Evolutionary conservation across 345 rosid genomes (phyloP).

Genomic region (Euclidium syriacum): DNA sequence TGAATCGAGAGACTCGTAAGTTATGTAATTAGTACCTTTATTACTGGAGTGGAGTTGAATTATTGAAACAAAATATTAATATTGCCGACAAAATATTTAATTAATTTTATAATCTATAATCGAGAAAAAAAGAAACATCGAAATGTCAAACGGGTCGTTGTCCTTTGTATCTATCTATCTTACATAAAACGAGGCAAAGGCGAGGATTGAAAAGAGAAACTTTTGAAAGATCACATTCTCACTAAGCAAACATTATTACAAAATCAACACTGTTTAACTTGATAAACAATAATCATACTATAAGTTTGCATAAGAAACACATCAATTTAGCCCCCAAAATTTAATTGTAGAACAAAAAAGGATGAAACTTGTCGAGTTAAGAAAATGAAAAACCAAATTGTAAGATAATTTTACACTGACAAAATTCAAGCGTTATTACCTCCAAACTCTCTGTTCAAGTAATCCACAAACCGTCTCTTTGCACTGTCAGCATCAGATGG

Average conservation of each 20-base stretch:
- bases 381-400: not conserved
- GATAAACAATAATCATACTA: not conserved
- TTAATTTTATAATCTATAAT: not conserved
- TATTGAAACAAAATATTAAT: not conserved
- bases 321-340: not conserved
- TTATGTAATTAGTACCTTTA: not conserved
- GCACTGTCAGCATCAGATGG: conserved; percentile 85
- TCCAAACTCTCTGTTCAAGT: conserved; percentile 86
- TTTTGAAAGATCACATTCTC: not conserved
- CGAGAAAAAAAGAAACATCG: not conserved
- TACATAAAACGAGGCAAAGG: not conserved
- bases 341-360: not conserved
- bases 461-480: conserved; percentile 89
- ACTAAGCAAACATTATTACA: conserved; percentile 11
- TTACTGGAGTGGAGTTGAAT: not conserved
- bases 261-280: conserved; percentile 4
- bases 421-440: conserved; percentile 32
- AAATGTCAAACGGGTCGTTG: not conserved
- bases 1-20: too few relatives aligned
- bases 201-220: not conserved
- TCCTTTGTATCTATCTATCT: not conserved
- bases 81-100: not conserved
- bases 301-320: conserved; percentile 2
- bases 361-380: not conserved
- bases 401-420: not conserved